Base-by-base conservation (phyloP, 1,139 yeast species). In the Debaryomyces fabryi region DNA sequence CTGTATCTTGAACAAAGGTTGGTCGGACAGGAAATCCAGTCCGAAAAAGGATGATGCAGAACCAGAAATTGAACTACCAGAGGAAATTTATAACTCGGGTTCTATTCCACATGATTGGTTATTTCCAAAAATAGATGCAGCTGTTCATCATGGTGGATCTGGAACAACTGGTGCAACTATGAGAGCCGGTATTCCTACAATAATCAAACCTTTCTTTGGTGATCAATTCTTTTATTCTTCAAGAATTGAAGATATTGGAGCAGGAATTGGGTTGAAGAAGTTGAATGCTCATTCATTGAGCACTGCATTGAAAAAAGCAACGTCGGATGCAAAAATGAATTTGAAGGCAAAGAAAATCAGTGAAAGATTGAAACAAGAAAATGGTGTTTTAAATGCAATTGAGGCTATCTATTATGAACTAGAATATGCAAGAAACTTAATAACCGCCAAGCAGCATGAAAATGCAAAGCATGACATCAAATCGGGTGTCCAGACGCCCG, bases 101-200 rank as follows among this genome's bases (percentile, higher is more conserved):
- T 65, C 85, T 10, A 75, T 89, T 18, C 97, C 97, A 0, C 99
- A 92, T 64, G 97, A 91, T 65, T 93, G 98, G 98, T 71, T 92
- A 39, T 92, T 92, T 67, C 88, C 93, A 0, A 83, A 81, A 54
- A 74, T 93, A 39, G 97, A 92, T 67, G 97, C 93, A 0, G 96
- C 96, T 0, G 97, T 92, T 4, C 99, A 92, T 61, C 99, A 92
- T 65, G 99, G 99, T 34, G 99, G 99, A 0, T 87, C 96, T 0
- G 99, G 99, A 1, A 90, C 98, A 0, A 91, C 98, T 0, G 99
- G 99, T 9, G 97, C 97, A 0, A 80, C 95, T 2, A 65, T 92
- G 48, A 71, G 93, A 52, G 88, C 90, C 8, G 99, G 98, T 0
- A 64, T 88, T 29, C 97, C 98, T 0, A 89, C 96, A 0, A 80